Conservation (phyloP, 352 stramenopile species). For the Detonula confervacea region DNA sequence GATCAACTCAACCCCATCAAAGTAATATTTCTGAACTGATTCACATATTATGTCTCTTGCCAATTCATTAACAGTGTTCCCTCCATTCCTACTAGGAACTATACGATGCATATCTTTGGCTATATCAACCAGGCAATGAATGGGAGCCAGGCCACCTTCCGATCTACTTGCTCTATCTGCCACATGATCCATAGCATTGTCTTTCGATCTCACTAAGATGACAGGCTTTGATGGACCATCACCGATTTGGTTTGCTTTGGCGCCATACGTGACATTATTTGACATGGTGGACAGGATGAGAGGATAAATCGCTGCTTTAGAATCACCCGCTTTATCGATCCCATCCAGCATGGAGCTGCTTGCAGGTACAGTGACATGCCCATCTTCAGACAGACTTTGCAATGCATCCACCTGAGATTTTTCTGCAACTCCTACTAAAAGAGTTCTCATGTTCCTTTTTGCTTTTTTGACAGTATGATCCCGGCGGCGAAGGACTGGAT, state of each 20-base stretch:
- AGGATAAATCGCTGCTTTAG: not conserved
- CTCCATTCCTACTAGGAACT: slow-evolving; percentile 8
- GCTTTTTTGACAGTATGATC: no score
- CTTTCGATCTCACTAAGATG: not conserved
- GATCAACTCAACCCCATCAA: slow-evolving; percentile 12
- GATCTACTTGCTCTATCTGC: not conserved
- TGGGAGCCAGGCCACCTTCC: not conserved
- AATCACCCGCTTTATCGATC: slow-evolving; percentile 1
- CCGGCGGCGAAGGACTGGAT: not conserved
- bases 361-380: not conserved
- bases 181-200: not conserved
- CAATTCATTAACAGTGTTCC: slow-evolving; percentile 17
- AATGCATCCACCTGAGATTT: slow-evolving; percentile 10
- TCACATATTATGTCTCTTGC: slow-evolving; percentile 23
- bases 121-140: not conserved
- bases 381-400: slow-evolving; percentile 17
- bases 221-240: not conserved
- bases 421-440: not conserved
- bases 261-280: not conserved
- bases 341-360: slow-evolving; percentile 27
- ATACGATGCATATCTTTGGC: slow-evolving; percentile 6
- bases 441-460: not conserved
- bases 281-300: not conserved
- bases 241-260: not conserved
- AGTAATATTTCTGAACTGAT: slow-evolving; percentile 21